phyloP scores from a whole-genome alignment of 2,329 filamentous ascomycete species.

The Nigrospora sphaerica region DNA sequence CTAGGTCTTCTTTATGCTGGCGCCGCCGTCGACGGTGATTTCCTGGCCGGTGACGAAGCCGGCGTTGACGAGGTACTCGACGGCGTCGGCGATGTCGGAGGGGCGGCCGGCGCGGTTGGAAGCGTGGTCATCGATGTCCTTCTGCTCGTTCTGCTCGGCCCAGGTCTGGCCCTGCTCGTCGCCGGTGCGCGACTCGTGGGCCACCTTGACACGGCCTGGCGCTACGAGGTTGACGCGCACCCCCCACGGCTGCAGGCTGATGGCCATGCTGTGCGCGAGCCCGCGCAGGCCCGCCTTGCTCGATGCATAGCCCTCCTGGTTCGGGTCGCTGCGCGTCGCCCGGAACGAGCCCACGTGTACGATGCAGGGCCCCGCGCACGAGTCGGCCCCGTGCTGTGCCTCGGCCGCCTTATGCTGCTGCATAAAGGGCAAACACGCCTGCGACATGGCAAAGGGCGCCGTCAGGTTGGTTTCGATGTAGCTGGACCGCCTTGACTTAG shows the following conservation, averaged over 20 bases:
- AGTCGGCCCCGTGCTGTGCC: slow-evolving; percentile 7
- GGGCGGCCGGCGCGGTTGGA: slow-evolving; percentile 35
- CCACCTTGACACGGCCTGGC: slow-evolving; percentile 36
- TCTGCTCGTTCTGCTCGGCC: slow-evolving; percentile 21
- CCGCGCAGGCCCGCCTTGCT: slow-evolving; percentile 29
- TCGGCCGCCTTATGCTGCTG: slow-evolving; percentile 15
- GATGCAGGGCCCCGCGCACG: slow-evolving; percentile 33
- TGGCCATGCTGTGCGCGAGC: slow-evolving; percentile 27
- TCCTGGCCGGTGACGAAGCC: slow-evolving; percentile 21
- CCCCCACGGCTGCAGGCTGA: slow-evolving; percentile 22
- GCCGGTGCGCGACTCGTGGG: slow-evolving; percentile 36
- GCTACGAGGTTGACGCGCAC: slow-evolving; percentile 32
- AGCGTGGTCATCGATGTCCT: slow-evolving; percentile 33
- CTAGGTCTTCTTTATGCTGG: slow-evolving; percentile 14
- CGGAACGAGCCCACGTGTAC: slow-evolving; percentile 39
- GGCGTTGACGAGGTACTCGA: slow-evolving; percentile 25
- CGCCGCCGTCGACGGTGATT: slow-evolving; percentile 18
- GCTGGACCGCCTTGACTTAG: neutral
- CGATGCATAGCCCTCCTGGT: slow-evolving; percentile 40
- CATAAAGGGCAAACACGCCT: slow-evolving; percentile 40
- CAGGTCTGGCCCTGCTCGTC: slow-evolving; percentile 32
- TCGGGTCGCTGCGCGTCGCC: slow-evolving; percentile 34
- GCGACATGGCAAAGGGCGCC: slow-evolving; percentile 34
- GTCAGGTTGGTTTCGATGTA: slow-evolving; percentile 40
- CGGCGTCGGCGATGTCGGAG: slow-evolving; percentile 35